Percentiles rank a stretch among this genome's conserved stretches.
These are phyloP conservation scores for Apophysomyces variabilis DNA, from an alignment of 371 early-diverging fungal species.

Conservation along the genomic window DNA sequence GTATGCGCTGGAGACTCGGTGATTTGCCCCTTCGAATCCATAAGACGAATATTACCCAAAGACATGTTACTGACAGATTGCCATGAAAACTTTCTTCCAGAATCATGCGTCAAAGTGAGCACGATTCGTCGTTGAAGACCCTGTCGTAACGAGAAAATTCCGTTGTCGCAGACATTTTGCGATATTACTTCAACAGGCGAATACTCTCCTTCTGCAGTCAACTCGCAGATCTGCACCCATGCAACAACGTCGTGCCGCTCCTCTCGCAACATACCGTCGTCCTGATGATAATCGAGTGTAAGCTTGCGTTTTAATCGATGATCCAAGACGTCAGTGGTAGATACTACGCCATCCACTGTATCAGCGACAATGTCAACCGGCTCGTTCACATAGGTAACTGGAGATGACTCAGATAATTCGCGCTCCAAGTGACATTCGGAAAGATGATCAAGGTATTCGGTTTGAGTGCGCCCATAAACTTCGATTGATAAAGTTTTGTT, in stretches of 20 bases:
- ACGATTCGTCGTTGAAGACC: slow-evolving; percentile 84
- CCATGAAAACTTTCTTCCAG: slow-evolving; percentile 68
- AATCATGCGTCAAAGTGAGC: slow-evolving; percentile 68
- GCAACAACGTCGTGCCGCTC: slow-evolving; percentile 75
- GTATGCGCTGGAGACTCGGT: slow-evolving; percentile 52
- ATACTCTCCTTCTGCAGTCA: slow-evolving; percentile 75
- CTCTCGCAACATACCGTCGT: slow-evolving; percentile 37
- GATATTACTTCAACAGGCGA: slow-evolving; percentile 71
- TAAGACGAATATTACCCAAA: slow-evolving; percentile 69
- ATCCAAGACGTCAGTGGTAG: not conserved
- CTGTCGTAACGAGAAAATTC: slow-evolving; percentile 78
- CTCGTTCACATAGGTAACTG: not conserved
- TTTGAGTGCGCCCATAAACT: slow-evolving; percentile 64
- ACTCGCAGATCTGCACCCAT: slow-evolving; percentile 73
- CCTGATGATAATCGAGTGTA: slow-evolving; percentile 4
- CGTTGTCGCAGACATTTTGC: slow-evolving; percentile 54
- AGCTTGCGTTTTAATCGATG: not conserved
- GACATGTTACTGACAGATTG: slow-evolving; percentile 42
- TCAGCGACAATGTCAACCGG: not conserved
- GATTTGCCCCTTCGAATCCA: slow-evolving; percentile 66
- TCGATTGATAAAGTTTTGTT: slow-evolving; percentile 59
- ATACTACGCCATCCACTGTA: not conserved
- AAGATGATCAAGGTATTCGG: slow-evolving; percentile 38
- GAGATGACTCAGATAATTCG: slow-evolving; percentile 1
- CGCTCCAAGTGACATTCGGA: slow-evolving; percentile 20